Evolutionary conservation across 1,139 yeast genomes (phyloP), one percentile per base, ranked within the genome.

Genomic region (Hyphopichia pseudoburtonii): DNA sequence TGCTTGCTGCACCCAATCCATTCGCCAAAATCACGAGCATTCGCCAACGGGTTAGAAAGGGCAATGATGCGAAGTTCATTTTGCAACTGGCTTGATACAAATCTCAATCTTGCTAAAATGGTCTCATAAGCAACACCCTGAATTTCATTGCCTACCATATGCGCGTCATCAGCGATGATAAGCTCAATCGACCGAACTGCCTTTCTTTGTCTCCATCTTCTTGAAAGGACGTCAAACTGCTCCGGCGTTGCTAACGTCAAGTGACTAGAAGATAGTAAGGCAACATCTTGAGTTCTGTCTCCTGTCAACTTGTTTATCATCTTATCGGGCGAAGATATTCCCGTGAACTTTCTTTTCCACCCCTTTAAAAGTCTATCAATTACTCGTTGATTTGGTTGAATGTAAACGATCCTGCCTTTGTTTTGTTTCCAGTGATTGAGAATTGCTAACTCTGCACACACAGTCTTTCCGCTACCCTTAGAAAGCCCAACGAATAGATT

Each of bases 141-240:
- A 1, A 47, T 18, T 1, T 78, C 78, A 39, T 73, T 73, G 2
- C 94, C 89, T 22, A 90, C 56, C 35, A 64, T 54, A 48, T 92
- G 96, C n/a, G 78, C 62, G 51, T 88, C 92, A 57, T 88, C 96
- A 35, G 80, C 79, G 36, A 92, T 75, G 3, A 88, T 54, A 28
- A 88, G 57, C 36, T 80, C 87, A 24, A 92, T 76, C 0, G 77
- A 59, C 42, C 84, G 89, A 3, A 90, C 66, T 34, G 81, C 80
- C 50, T 78, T 81, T 41, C 89, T 66, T 46, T 80, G 84, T 48
- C 82, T 81, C 97, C 97, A 92, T 36, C 90, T 72, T 46, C 92
- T 76, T 0, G 95, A 78, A 1, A 89, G 52, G 3, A 64, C 48
- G 44, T 86, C 90, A 66, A 88, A 85, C 43, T 86, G 90, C 16